Evolutionary conservation across 169 alveolate genomes (phyloP).

Genomic region (Eimeria tenella): DNA sequence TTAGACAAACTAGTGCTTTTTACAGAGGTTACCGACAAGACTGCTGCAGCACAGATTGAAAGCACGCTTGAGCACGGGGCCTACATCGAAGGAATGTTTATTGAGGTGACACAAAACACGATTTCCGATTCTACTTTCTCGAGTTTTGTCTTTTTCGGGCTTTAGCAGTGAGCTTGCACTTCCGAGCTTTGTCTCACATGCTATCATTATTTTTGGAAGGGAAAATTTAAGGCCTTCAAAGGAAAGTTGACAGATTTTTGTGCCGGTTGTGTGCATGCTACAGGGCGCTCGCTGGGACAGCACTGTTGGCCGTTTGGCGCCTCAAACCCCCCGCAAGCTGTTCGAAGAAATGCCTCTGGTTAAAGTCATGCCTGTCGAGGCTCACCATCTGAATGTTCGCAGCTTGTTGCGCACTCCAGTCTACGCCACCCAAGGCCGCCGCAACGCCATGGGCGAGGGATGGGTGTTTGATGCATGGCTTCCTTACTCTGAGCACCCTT

Average conservation of each 20-base stretch:
- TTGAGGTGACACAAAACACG: conserved; percentile 65
- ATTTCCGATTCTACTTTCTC: no score
- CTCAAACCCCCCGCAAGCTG: conserved; percentile 93
- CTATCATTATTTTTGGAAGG: no score
- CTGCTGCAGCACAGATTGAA: conserved; percentile 87
- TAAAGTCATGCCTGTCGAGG: conserved; percentile 94
- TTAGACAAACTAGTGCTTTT: conserved; percentile 93
- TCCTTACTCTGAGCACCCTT: conserved; percentile 93
- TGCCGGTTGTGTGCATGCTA: not conserved
- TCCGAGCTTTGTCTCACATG: no score
- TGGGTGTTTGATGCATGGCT: conserved; percentile 95
- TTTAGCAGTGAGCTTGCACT: no score
- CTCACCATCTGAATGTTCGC: conserved; percentile 92
- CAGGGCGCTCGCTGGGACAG: conserved; percentile 96
- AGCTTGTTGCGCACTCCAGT: conserved; percentile 95
- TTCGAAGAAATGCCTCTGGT: conserved; percentile 95
- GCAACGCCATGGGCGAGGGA: conserved; percentile 96
- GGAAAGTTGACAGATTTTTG: no score
- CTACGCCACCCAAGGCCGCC: conserved; percentile 88
- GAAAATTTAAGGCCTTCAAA: no score
- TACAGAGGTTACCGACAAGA: conserved; percentile 90
- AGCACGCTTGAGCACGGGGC: conserved; percentile 92
- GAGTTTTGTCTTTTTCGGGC: no score
- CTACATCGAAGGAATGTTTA: conserved; percentile 86
- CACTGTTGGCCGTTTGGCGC: conserved; percentile 89